Conservation (phyloP, 1,284 basidiomycete genomes). For the Salmacisia buchloeana region DNA sequence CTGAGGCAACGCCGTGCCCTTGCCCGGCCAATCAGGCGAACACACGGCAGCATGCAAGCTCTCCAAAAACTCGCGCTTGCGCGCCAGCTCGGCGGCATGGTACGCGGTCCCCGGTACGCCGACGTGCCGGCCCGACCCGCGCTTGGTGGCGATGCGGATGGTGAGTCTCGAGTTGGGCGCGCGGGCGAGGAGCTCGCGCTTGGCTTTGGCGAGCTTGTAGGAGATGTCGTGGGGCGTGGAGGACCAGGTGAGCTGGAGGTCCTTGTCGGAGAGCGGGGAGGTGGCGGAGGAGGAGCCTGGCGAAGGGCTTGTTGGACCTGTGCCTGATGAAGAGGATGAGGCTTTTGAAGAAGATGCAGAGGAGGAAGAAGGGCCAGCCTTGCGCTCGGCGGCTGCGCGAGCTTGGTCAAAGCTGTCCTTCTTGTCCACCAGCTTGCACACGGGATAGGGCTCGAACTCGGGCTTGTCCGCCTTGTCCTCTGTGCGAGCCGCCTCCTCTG, state of each 20-base stretch:
- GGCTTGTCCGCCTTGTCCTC: neutral
- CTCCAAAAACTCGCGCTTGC: neutral
- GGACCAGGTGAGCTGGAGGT: constrained; percentile 37
- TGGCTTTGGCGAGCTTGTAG: constrained; percentile 32
- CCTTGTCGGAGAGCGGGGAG: constrained; percentile 18
- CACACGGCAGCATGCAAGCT: neutral
- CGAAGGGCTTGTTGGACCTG: neutral
- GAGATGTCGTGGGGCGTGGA: constrained; percentile 32
- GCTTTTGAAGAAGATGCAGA: neutral
- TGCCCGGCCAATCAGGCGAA: neutral
- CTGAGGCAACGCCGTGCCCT: no score
- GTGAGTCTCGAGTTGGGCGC: neutral
- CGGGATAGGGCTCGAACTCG: constrained; percentile 30
- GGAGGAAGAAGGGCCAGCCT: neutral
- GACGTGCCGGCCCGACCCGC: neutral
- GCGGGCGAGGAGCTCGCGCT: constrained; percentile 19
- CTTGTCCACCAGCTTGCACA: constrained; percentile 52
- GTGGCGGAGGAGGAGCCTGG: neutral
- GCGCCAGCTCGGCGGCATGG: neutral
- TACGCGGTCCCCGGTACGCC: neutral
- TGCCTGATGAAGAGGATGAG: neutral
- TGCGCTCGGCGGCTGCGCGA: constrained; percentile 12
- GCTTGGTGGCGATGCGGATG: neutral
- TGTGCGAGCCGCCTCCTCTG: neutral
- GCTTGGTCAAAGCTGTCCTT: constrained; percentile 47